phyloP scores from a whole-genome alignment of 306 rosid species.

The Geum urbanum region DNA sequence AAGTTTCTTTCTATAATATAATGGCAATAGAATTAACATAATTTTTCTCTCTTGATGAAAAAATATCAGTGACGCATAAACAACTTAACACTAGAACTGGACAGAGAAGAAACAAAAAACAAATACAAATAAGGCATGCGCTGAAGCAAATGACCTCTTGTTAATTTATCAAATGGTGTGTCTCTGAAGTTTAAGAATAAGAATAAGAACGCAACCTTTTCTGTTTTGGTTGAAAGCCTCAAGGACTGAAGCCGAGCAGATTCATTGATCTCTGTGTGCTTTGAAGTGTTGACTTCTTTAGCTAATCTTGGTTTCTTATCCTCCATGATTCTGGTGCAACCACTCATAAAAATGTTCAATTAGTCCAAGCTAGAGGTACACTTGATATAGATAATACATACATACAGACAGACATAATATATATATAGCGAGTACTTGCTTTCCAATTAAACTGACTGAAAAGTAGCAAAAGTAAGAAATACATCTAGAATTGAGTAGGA shows the following conservation, averaged over 20 bases:
- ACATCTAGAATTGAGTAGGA: not conserved
- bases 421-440: not conserved
- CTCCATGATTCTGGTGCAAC: constrained; percentile 56
- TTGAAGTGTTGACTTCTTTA: constrained; percentile 74
- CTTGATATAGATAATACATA: too few species aligned
- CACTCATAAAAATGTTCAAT: constrained; percentile 43
- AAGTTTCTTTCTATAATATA: constrained; percentile 2
- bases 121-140: not conserved
- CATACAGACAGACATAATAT: not conserved
- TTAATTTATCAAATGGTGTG: not conserved
- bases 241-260: constrained; percentile 58
- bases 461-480: not conserved
- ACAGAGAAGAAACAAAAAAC: too few species aligned
- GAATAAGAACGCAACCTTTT: constrained; percentile 41
- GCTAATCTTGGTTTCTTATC: constrained; percentile 63
- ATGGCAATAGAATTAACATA: not conserved
- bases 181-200: not conserved
- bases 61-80: not conserved
- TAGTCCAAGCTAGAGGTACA: not conserved
- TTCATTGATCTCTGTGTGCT: constrained; percentile 72
- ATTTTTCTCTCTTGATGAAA: not conserved
- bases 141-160: not conserved
- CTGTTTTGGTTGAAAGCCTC: constrained; percentile 61
- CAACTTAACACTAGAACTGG: not conserved
- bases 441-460: not conserved